Conservation (phyloP, 2,329 filamentous ascomycete genomes). For the Eutypa lata region DNA sequence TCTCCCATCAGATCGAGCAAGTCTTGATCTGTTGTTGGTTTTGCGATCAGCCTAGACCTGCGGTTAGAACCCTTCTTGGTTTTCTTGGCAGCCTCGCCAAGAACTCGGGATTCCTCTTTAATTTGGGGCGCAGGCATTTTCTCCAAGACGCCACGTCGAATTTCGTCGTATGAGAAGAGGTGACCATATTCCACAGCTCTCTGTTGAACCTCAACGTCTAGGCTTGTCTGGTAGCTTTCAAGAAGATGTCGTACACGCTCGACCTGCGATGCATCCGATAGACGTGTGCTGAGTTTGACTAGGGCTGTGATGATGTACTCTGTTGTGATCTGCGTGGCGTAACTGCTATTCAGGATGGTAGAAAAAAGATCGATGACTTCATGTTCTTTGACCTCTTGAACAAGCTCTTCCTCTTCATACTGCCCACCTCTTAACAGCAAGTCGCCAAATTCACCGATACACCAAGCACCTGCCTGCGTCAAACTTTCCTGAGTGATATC, state of each 20-base stretch:
- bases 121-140: slow-evolving; percentile 98
- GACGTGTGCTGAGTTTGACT: slow-evolving; percentile 89
- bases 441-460: slow-evolving; percentile 95
- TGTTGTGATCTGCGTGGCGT: slow-evolving; percentile 83
- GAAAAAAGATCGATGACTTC: slow-evolving; percentile 93
- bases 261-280: slow-evolving; percentile 79
- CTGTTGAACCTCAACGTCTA: slow-evolving; percentile 95
- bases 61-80: slow-evolving; percentile 67
- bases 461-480: slow-evolving; percentile 91
- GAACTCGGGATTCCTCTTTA: slow-evolving; percentile 86
- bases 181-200: slow-evolving; percentile 93
- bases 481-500: slow-evolving; percentile 97
- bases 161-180: slow-evolving; percentile 84
- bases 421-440: slow-evolving; percentile 82
- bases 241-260: slow-evolving; percentile 81
- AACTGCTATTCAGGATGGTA: slow-evolving; percentile 90
- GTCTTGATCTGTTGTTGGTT: slow-evolving; percentile 81
- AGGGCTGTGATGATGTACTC: slow-evolving; percentile 95
- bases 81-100: slow-evolving; percentile 75
- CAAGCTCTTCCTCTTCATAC: slow-evolving; percentile 91
- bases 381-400: slow-evolving; percentile 74
- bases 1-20: slow-evolving; percentile 89
- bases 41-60: slow-evolving; percentile 67
- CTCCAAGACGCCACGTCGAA: slow-evolving; percentile 86
- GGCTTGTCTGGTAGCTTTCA: slow-evolving; percentile 73